Base-by-base conservation (phyloP, 2,329 filamentous ascomycete species). In the Beauveria australis region DNA sequence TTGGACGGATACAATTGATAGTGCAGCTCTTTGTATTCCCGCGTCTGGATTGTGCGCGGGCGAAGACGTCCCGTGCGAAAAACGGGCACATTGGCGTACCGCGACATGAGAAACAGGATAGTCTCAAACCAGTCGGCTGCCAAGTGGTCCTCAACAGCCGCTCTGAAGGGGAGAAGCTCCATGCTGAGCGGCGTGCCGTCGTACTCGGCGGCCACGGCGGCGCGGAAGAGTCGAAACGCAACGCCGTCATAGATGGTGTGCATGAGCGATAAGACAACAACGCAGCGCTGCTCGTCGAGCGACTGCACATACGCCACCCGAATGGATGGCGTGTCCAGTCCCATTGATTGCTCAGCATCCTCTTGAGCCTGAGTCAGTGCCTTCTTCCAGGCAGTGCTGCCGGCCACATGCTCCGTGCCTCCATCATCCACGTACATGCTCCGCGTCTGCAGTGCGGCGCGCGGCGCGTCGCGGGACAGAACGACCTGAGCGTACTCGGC, bases 181-280 rank as follows among this genome's bases (percentile, higher is more conserved):
- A 10, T 37, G 41, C 8, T 3, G 24, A 49, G 60, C 18, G n/a
- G 8, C 9, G n/a, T 19, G 37, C 60, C 48, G 1, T 44, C 30
- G 40, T 61, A 61, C 46, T 61, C 53, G 53, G 60, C 53, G 8
- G 46, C 41, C n/a, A 61, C 33, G 10, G 60, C 60, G n/a, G 57
- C 60, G 24, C 53, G 47, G 7, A 61, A 28, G 33, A 47, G 37
- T 3, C 37, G 46, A 18, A 61, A 37, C 2, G 41, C n/a, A 10
- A 53, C 46, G 37, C 60, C 60, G 47, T 61, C 60, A 47, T 61
- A 61, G 54, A 73, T 67, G 64, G 69, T 72, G 56, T 73, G 73
- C 62, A 72, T 73, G 63, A 73, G 67, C 22, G 71, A 66, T 0
- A 73, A 56, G 2, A 72, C 69, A 63, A 69, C 68, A 1, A 66